These are phyloP conservation scores for Teratosphaeria destructans DNA, from an alignment of 2,329 filamentous ascomycete species.

Conservation along the genomic window DNA sequence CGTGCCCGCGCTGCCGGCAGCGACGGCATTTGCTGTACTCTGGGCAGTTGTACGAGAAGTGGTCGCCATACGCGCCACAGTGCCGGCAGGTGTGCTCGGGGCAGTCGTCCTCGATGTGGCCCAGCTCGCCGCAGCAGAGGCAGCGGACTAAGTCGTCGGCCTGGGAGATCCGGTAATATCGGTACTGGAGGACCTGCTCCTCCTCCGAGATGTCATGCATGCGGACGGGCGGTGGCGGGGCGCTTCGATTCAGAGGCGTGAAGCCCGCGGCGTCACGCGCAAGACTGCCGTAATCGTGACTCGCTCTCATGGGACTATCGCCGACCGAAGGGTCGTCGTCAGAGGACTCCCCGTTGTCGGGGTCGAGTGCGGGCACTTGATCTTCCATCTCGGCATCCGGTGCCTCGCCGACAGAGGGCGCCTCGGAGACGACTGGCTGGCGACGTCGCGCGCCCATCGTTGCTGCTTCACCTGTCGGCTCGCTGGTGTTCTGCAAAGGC, in stretches of 20 bases:
- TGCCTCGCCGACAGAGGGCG: not conserved
- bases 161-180: slow-evolving; percentile 8
- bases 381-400: not conserved
- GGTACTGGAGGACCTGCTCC: slow-evolving; percentile 9
- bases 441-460: not conserved
- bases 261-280: not conserved
- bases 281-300: not conserved
- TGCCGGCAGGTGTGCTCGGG: slow-evolving; percentile 4
- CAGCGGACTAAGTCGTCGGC: slow-evolving; percentile 8
- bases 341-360: not conserved
- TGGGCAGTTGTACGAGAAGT: slow-evolving; percentile 10
- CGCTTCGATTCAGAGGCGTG: not conserved
- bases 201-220: slow-evolving; percentile 5
- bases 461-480: not conserved
- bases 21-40: slow-evolving; percentile 9
- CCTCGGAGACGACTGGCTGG: not conserved
- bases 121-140: slow-evolving; percentile 9
- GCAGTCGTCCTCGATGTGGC: slow-evolving; percentile 8
- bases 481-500: not conserved
- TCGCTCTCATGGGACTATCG: not conserved
- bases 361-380: not conserved
- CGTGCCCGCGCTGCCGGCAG: slow-evolving; percentile 13
- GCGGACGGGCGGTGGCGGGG: not conserved
- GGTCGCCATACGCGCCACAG: slow-evolving; percentile 5
- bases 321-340: not conserved